phyloP scores from a whole-genome alignment of 1,284 basidiomycete species.

The Trametes polyzona region DNA sequence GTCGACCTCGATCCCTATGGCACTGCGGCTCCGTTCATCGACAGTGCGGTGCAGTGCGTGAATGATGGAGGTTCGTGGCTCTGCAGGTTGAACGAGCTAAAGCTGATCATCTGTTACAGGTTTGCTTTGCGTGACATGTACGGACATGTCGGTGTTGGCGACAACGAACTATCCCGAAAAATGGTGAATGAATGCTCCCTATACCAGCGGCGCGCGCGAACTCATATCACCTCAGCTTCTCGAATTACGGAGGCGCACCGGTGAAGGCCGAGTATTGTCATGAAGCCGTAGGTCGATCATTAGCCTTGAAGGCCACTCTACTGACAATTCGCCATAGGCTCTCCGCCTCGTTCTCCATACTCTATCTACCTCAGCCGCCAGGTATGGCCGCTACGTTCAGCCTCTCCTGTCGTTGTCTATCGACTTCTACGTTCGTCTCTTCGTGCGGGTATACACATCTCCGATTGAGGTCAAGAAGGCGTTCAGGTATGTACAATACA shows the following conservation, averaged over 20 bases:
- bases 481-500: constrained; percentile 60
- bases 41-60: constrained; percentile 93
- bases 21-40: constrained; percentile 95
- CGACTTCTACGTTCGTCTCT: constrained; percentile 96
- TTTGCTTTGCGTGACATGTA: constrained; percentile 94
- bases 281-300: constrained; percentile 68
- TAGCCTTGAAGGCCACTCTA: too few relatives aligned
- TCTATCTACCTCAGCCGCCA: constrained; percentile 83
- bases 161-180: constrained; percentile 97
- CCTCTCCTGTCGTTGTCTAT: constrained; percentile 94
- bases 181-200: constrained; percentile 59
- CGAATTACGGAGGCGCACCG: constrained; percentile 95
- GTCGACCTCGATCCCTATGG: constrained; percentile 99
- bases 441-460: constrained; percentile 78
- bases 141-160: constrained; percentile 92
- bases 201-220: not conserved
- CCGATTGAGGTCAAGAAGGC: constrained; percentile 89
- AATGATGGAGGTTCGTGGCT: constrained; percentile 77
- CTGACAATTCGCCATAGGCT: constrained; percentile 51
- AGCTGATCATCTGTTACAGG: constrained; percentile 48
- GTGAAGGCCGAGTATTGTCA: constrained; percentile 94
- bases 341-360: constrained; percentile 89
- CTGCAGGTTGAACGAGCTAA: not conserved
- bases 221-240: constrained; percentile 59
- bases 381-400: constrained; percentile 92